Base-by-base conservation (phyloP, 225 moss, liverwort and hornwort genomes). In the Physcomitrium patens region DNA sequence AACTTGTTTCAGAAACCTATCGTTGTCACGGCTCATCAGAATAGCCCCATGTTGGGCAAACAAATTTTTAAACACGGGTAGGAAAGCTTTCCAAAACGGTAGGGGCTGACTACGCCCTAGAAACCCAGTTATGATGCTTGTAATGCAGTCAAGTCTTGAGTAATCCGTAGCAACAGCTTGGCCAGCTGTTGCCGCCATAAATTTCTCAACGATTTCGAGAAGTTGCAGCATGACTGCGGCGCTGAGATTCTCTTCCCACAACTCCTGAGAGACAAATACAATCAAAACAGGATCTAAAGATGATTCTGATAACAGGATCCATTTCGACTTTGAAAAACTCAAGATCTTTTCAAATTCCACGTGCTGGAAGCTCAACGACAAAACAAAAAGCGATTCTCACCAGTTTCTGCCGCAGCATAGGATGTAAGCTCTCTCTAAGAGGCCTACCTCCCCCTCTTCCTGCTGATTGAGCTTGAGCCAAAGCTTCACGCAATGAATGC, bases 221-320 rank as follows among this genome's bases (percentile, higher is more conserved):
- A 95, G 86, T 81, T 95, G 99, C 56, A 99, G 86, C 83, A 93
- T 93, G 60, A 95, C 95, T 78, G 95, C 80, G 49, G 95, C 91
- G 87, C 99, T 93, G 31, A 99, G 86, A 78, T 92, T 99, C 78
- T 99, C 99, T 80, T 99, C 99, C 99, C 99, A 99, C 15, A 99
- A 70, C 45, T 80, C 84, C 86, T 94, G 94, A 83, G 80, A 80
- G 19, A 76, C 23, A 12, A 48, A 71, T 22, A 9, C 47, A 26
- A 72, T 83, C 50, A 69, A 67, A 27, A 45, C 63, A 60, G 52
- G 44, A 78, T 71, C n/a, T 22, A 67, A 58, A 68, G 10, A 11
- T 46, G 31, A 62, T 74, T 70, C 42, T 63, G 15, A 66, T 53
- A 48, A 22, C 48, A 68, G 61, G 49, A 9, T 23, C 2, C 18